phyloP scores from a whole-genome alignment of 176 grass and related monocot species.

The Chloris gayana region DNA sequence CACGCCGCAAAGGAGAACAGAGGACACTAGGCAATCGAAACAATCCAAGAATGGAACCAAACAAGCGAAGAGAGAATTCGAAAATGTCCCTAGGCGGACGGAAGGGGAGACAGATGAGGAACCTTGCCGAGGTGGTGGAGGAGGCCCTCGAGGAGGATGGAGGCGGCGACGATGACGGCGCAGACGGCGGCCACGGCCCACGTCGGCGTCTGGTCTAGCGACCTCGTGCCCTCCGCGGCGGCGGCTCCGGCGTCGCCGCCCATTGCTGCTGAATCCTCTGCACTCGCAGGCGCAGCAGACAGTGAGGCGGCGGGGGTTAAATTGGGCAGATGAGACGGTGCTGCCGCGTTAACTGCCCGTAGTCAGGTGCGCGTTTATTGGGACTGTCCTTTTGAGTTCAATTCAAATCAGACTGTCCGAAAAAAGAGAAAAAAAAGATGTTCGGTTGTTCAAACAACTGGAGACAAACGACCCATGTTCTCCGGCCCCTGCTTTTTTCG shows the following conservation, averaged over 20 bases:
- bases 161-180: conserved; percentile 70
- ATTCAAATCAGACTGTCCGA: conserved; percentile 20
- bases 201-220: conserved; percentile 84
- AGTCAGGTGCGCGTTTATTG: not conserved
- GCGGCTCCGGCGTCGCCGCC: conserved; percentile 14
- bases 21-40: not conserved
- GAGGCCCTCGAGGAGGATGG: conserved; percentile 74
- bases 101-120: not conserved
- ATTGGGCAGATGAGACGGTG: conserved; percentile 7
- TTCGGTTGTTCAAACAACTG: not conserved
- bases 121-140: conserved; percentile 66
- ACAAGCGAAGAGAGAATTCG: too few species aligned
- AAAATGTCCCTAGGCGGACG: too few species aligned
- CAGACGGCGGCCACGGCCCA: conserved; percentile 77
- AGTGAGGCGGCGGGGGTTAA: conserved; percentile 4
- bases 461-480: conserved; percentile 18
- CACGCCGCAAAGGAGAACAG: not conserved
- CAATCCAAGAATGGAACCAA: not conserved
- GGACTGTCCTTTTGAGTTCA: not conserved
- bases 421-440: not conserved
- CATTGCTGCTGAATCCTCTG: conserved; percentile 16
- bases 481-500: not conserved
- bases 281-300: not conserved
- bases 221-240: conserved; percentile 38
- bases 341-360: not conserved